phyloP scores from a whole-genome alignment of 768 basidiomycete species.

The Leccinellum rugosiceps region DNA sequence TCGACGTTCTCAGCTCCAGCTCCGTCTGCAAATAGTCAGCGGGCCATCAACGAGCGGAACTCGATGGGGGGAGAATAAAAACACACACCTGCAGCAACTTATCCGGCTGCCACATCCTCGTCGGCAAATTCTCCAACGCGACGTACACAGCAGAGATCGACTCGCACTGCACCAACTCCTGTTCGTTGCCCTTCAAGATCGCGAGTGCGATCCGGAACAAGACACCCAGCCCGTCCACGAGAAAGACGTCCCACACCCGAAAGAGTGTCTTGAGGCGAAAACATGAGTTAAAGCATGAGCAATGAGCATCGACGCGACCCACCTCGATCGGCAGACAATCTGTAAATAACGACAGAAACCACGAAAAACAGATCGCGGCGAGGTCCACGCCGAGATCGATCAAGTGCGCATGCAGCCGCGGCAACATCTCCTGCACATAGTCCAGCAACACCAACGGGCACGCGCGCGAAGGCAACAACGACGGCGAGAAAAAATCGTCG shows the following conservation, averaged over 20 bases:
- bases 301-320: slow-evolving; percentile 33
- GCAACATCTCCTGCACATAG: slow-evolving; percentile 74
- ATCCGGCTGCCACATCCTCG: slow-evolving; percentile 91
- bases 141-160: slow-evolving; percentile 89
- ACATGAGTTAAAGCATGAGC: no score
- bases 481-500: slow-evolving; percentile 90
- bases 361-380: slow-evolving; percentile 94
- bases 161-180: slow-evolving; percentile 78
- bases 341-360: slow-evolving; percentile 83
- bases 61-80: neutral
- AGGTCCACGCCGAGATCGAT: slow-evolving; percentile 83
- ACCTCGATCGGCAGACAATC: slow-evolving; percentile 96
- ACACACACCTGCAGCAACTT: slow-evolving; percentile 84
- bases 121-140: slow-evolving; percentile 84
- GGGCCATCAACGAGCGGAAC: neutral
- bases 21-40: slow-evolving; percentile 42
- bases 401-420: slow-evolving; percentile 74
- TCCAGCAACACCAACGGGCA: slow-evolving; percentile 90
- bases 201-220: slow-evolving; percentile 88
- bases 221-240: slow-evolving; percentile 89
- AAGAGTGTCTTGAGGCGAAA: slow-evolving; percentile 62
- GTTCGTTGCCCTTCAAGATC: slow-evolving; percentile 80
- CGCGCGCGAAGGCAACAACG: slow-evolving; percentile 86
- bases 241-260: slow-evolving; percentile 93
- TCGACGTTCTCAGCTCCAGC: slow-evolving; percentile 48